A percentile compares a stretch with the other conserved stretches of the same genome.
phyloP scores from a whole-genome alignment of 2,329 filamentous ascomycete genomes.

The Tolypocladium sp. region DNA sequence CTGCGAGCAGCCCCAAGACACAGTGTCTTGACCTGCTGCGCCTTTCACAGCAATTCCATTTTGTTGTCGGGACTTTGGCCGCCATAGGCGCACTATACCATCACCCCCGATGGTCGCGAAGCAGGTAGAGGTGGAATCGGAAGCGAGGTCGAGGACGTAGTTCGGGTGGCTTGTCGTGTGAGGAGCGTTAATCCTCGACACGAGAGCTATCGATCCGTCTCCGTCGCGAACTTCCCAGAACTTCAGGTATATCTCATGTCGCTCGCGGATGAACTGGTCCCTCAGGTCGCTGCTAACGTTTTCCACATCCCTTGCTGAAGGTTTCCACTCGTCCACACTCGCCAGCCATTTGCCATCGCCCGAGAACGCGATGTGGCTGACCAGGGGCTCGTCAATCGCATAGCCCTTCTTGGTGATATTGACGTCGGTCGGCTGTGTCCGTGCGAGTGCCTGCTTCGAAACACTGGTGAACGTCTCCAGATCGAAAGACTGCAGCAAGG shows the following conservation, averaged over 20 bases:
- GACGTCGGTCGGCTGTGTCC: constrained; percentile 77
- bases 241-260: constrained; percentile 73
- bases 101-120: constrained; percentile 86
- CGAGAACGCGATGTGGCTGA: constrained; percentile 68
- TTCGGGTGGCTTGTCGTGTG: constrained; percentile 52
- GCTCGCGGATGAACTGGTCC: constrained; percentile 39
- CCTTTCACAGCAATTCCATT: constrained; percentile 58
- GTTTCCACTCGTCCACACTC: constrained; percentile 85
- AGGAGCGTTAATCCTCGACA: constrained; percentile 75
- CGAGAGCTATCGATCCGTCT: constrained; percentile 58
- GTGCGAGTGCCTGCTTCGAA: constrained; percentile 77
- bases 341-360: constrained; percentile 81
- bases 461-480: constrained; percentile 69
- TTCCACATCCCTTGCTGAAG: constrained; percentile 58
- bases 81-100: constrained; percentile 70
- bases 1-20: constrained; percentile 66
- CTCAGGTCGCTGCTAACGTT: constrained; percentile 24
- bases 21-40: constrained; percentile 46
- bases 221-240: constrained; percentile 69
- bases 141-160: constrained; percentile 61
- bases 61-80: constrained; percentile 58
- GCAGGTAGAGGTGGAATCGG: constrained; percentile 57
- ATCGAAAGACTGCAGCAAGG: constrained; percentile 75
- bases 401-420: constrained; percentile 66
- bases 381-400: constrained; percentile 66